phyloP scores from a whole-genome alignment of 2,329 filamentous ascomycete genomes.

The Gaeumannomyces sp. region DNA sequence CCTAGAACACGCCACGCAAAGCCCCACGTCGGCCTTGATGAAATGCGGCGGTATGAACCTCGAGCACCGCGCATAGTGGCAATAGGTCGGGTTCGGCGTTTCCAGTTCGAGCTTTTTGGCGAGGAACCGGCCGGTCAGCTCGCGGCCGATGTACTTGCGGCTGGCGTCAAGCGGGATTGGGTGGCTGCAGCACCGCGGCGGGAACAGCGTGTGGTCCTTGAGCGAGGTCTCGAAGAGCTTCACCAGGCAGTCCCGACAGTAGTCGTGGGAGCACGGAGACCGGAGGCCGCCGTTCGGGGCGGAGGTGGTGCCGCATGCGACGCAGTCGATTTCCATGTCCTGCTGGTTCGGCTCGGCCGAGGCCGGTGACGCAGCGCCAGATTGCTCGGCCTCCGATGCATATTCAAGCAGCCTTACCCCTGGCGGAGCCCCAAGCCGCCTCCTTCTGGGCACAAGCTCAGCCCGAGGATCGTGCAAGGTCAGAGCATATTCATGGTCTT shows the following conservation, averaged over 20 bases:
- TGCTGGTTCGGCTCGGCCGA: no score
- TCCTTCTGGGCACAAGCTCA: background rate
- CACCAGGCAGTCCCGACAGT: constrained; percentile 41
- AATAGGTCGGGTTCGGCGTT: constrained; percentile 43
- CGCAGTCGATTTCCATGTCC: background rate
- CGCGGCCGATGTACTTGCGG: constrained; percentile 25
- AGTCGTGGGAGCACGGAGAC: constrained; percentile 36
- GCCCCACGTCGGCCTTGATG: constrained; percentile 29
- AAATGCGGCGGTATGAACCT: constrained; percentile 33
- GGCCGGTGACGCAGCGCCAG: no score
- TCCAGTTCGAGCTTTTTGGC: constrained; percentile 39
- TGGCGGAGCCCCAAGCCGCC: no score
- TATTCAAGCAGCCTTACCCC: no score
- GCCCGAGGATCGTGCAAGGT: background rate
- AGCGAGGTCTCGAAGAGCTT: constrained; percentile 35
- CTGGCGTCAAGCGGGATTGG: constrained; percentile 30
- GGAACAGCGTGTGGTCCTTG: constrained; percentile 43
- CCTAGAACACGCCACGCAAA: constrained; percentile 34
- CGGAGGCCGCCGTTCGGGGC: background rate
- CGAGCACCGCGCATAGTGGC: constrained; percentile 35
- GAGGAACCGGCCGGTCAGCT: constrained; percentile 29
- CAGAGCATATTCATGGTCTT: background rate
- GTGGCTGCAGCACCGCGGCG: constrained; percentile 44
- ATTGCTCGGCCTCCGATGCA: no score
- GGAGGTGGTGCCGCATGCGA: background rate